phyloP scores from a whole-genome alignment of 495 filamentous ascomycete species.

The Astrothelium macrocarpum region DNA sequence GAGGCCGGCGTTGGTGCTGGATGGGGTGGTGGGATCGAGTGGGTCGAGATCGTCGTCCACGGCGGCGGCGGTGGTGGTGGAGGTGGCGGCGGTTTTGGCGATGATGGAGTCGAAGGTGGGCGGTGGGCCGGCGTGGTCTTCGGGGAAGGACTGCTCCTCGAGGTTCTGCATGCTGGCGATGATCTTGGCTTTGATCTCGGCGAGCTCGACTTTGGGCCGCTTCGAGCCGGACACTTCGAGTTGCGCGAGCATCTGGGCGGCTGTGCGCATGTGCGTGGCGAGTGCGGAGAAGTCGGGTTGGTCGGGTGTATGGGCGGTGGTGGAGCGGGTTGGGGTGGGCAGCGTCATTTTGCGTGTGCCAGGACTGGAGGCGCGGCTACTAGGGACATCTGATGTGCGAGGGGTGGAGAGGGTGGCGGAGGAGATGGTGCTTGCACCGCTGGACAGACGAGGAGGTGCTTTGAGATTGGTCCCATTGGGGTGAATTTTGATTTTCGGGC shows the following conservation, averaged over 20 bases:
- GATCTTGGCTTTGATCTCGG: conserved; percentile 64
- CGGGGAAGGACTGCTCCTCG: conserved; percentile 68
- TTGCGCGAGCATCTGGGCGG: conserved; percentile 69
- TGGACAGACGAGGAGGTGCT: conserved; percentile 32
- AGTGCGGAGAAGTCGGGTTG: conserved; percentile 63
- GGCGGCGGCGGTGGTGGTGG: conserved; percentile 27
- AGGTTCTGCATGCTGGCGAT: conserved; percentile 75
- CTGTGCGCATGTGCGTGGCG: conserved; percentile 70
- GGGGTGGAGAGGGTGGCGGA: conserved; percentile 46
- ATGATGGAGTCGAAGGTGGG: conserved; percentile 68
- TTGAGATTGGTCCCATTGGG: background rate
- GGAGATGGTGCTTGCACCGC: conserved; percentile 44
- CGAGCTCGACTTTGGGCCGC: conserved; percentile 60
- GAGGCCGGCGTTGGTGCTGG: conserved; percentile 55
- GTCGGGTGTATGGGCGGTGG: conserved; percentile 39
- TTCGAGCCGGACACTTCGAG: conserved; percentile 63
- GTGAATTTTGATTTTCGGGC: conserved; percentile 3
- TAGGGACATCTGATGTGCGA: conserved; percentile 47
- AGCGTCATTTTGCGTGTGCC: conserved; percentile 45
- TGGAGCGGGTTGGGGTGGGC: conserved; percentile 21
- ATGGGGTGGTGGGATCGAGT: conserved; percentile 36
- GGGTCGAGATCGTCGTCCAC: conserved; percentile 37
- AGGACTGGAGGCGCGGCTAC: conserved; percentile 52
- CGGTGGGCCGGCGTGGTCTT: conserved; percentile 40
- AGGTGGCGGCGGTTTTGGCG: conserved; percentile 41